Base-by-base conservation (phyloP, 495 filamentous ascomycete species). In the Acidomyces sp. region DNA sequence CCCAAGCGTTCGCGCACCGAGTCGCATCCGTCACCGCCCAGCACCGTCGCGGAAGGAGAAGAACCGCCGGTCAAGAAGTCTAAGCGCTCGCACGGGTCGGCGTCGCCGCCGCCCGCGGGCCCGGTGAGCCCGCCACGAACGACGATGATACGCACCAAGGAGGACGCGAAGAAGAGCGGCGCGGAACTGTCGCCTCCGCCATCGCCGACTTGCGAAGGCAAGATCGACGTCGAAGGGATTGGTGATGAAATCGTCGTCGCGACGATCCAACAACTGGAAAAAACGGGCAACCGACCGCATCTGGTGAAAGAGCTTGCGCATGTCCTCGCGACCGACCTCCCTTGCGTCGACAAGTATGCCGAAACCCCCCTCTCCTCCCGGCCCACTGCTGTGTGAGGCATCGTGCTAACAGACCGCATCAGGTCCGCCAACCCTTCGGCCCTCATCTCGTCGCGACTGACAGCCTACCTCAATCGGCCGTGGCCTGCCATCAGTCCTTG, bases 381-480 rank as follows among this genome's bases (percentile, higher is more conserved):
- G 11, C 16, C 28, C 23, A 19, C 18, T 37, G 24, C 24, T 16
- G 9, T 19, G 21, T 13, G n/a, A n/a, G n/a, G n/a, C n/a, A n/a
- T n/a, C 15, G 13, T 36, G 28, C 40, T 45, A 33, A 51, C 35
- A 18, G 3, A 2, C 24, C 38, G 13, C 34, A n/a, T 19, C 58
- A 97, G 90, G 59, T 95, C 90, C 38, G 85, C 88, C 18, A 97
- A 97, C 58, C 90, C 87, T 19, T 79, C 80, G 52, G 88, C 90
- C 34, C 82, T 97, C 51, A 82, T 97, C 47, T 93, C 88, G 4
- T 95, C 92, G 23, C 80, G 90, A 46, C 66, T 97, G 38, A 77
- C 85, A 18, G 69, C 78, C 33, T 97, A 93, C 66, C 71, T 94
- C 50, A 86, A 87, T 65, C 82, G 90, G 44, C 61, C 81, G 18